Percentiles rank a stretch among this genome's conserved stretches.
Conservation (phyloP, 305 asterid species). For the Solanum chacoense region DNA sequence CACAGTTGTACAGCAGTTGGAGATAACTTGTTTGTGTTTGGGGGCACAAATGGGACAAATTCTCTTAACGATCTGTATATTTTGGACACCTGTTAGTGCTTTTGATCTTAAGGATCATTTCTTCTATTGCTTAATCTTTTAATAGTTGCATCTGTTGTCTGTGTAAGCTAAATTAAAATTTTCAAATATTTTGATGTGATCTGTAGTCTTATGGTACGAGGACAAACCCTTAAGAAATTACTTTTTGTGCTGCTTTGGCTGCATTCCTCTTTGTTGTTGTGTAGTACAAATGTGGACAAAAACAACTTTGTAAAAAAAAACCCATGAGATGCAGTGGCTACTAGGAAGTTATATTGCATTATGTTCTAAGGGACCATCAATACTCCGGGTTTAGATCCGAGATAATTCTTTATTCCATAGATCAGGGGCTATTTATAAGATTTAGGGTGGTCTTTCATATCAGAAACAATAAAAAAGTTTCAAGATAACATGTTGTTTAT, state of each 20-base stretch:
- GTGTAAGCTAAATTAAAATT: neutral
- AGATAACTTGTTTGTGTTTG: constrained; percentile 71
- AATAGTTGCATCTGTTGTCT: neutral
- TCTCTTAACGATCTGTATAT: constrained; percentile 81
- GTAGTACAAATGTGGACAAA: neutral
- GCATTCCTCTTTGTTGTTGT: neutral
- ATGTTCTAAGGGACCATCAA: neutral
- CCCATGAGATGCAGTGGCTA: neutral
- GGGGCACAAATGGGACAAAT: constrained; percentile 86
- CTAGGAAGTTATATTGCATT: neutral
- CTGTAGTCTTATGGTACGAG: neutral
- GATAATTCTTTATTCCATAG: neutral
- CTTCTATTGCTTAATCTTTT: constrained; percentile 1
- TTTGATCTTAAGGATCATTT: neutral
- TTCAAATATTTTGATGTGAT: neutral
- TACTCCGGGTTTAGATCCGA: neutral
- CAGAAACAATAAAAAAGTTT: neutral
- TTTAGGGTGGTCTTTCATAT: neutral
- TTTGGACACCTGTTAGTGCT: constrained; percentile 67
- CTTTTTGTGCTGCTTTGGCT: neutral
- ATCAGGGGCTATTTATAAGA: neutral
- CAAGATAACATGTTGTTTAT: neutral
- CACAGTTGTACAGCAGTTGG: constrained; percentile 93
- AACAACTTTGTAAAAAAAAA: neutral
- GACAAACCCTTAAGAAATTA: neutral